Evolutionary conservation across 176 grass and related monocot species (phyloP), one percentile per base, ranked within the genome.

Genomic region (Poa pratensis): DNA sequence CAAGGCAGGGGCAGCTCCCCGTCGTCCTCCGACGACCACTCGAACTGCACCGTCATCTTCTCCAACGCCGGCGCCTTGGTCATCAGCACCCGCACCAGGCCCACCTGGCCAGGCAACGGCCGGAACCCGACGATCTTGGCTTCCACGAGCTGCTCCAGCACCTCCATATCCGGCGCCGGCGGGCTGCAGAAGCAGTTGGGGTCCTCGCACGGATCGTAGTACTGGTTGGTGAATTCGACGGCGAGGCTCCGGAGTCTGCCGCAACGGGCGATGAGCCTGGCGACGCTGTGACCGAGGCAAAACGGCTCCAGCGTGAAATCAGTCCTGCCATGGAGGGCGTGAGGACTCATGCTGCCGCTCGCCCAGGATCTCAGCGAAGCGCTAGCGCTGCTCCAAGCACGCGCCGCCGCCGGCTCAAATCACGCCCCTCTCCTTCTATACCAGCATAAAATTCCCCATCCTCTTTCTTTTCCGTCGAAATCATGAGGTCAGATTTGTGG

Each of bases 221-320:
- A 63, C 60, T 27, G 60, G 4, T 27, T 63, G 60, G 2, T 2
- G 60, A 63, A 26, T 1, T 11, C 60, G 5, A 63, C 24, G 1
- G 60, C 1, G 24, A 63, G 60, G 24, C 24, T 12, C 5, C 24
- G 60, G 60, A 63, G 24, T 11, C 46, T 18, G 11, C 13, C 51
- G 6, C 59, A 84, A 10, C 51, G 75, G 50, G 71, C 58, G 37
- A 84, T 37, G 45, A 76, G 28, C 48, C 50, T 84, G 59, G 45
- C 26, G 18, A 53, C 51, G 82, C 72, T 84, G 16, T 28, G 7
- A 14, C 61, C 72, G 18, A 76, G 19, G n/a, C n/a, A n/a, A n/a
- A n/a, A n/a, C n/a, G n/a, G n/a, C n/a, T n/a, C n/a, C n/a, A n/a
- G n/a, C n/a, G n/a, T n/a, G n/a, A n/a, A n/a, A n/a, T n/a, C n/a